Base-by-base conservation (phyloP, 2,329 filamentous ascomycete species). In the Fusarium metavorans region DNA sequence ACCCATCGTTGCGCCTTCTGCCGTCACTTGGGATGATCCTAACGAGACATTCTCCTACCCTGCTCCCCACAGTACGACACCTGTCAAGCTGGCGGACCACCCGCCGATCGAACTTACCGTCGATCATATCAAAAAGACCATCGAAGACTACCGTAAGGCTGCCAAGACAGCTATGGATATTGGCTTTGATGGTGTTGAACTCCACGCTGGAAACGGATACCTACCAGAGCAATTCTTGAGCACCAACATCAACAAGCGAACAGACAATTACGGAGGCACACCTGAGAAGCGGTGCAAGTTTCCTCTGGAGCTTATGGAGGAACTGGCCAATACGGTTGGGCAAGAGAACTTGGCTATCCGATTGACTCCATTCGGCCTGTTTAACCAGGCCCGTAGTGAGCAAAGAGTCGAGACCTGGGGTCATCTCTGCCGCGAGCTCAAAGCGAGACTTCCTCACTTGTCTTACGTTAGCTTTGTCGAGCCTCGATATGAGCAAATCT, bases 381-480 rank as follows among this genome's bases (percentile, higher is more conserved):
- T 87, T 75, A 89, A 90, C 65, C 86, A 88, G 68, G 82, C 85
- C 6, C 84, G 86, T 23, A 83, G 87, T 6, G 84, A 85, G 72
- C 83, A 90, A 79, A 82, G 88, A 2, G 69, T 90, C 25, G 87
- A 89, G 78, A 89, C 87, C 0, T 90, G 87, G 86, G 82, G 83
- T 3, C 80, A 86, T 69, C 81, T 90, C 7, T 89, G 86, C 70
- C 80, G 81, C 45, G 81, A 86, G 68, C 75, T 90, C 69, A 89
- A 89, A 78, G 76, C 78, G 57, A 75, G 78, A 6, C 80, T 83
- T 11, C 86, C 85, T 0, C 73, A 78, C 5, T 77, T 90, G n/a
- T 85, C 85, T 4, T 90, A 90, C 70, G 85, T 90, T 18, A 87
- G 86, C 80, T 88, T 90, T 52, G 83, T 90, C 57, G 88, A 90